Evolutionary conservation across 345 rosid genomes (phyloP), one percentile per base, ranked within the genome.

Genomic region (Linum trigynum): DNA sequence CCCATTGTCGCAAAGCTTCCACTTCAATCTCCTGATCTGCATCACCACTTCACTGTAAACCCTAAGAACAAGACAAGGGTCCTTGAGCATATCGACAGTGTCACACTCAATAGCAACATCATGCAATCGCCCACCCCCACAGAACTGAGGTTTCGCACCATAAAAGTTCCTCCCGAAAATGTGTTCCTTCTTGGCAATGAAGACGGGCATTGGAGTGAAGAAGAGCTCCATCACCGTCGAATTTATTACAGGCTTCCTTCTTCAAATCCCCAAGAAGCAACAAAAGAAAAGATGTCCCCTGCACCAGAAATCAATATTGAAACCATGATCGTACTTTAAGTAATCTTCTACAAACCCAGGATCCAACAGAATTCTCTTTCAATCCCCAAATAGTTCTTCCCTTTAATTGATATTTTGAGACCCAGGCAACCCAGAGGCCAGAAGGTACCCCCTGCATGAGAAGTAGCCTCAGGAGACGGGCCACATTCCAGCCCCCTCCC

Each of bases 1-100:
- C 61, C 80, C 79, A 63, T 92, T 92, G 3, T 97, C 97, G 5
- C 97, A 79, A 77, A 92, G 90, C 81, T 92, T 92, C 98, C 98
- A 92, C 73, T 77, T 84, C 57, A 92, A 83, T 71, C 90, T 74
- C 80, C 84, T 88, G 65, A 90, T 83, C 77, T 86, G 90, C 87
- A 92, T 73, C 70, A 84, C 85, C 0, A 74, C 76, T 87, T 85
- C 84, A 32, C 85, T 78, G 64, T 90, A 94, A 59, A 92, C 79
- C 53, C 96, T 86, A 78, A 92, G 79, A 71, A 83, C 75, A 45
- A 92, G 91, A 69, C 88, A 79, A 53, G 89, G 97, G 40, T 92
- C 97, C 57, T 73, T 77, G n/a, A 78, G 65, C 70, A 76, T 82
- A 0, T 79, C 32, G 3, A 3, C 3, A 1, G 88, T 83, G 70